Conservation (phyloP, 805 yeast species). For the Candida oleophila region DNA sequence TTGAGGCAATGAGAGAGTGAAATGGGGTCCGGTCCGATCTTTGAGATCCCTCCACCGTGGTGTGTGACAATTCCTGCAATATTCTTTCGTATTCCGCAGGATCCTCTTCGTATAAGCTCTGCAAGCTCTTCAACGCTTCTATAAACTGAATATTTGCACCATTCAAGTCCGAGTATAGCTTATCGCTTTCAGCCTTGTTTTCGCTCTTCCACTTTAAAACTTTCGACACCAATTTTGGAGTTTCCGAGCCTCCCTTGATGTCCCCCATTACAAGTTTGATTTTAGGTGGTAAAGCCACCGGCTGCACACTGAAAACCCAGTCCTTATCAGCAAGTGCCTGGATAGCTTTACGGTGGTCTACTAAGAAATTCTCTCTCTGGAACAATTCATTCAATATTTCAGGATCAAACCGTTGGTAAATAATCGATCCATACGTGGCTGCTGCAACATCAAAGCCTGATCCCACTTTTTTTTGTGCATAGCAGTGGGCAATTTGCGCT, state of each 20-base stretch:
- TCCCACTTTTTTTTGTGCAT: constrained; percentile 93
- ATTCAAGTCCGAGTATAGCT: constrained; percentile 57
- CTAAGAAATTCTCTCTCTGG: constrained; percentile 1
- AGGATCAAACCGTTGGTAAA: constrained; percentile 75
- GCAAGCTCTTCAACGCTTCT: constrained; percentile 42
- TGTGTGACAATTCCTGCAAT: not conserved
- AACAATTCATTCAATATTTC: constrained; percentile 40
- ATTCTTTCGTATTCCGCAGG: constrained; percentile 34
- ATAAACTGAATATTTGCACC: constrained; percentile 59
- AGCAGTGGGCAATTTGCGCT: constrained; percentile 87
- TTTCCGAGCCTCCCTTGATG: constrained; percentile 87
- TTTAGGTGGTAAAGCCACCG: constrained; percentile 65
- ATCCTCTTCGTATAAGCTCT: constrained; percentile 24
- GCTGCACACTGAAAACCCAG: constrained; percentile 62
- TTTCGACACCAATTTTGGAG: constrained; percentile 82
- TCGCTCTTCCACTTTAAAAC: constrained; percentile 68
- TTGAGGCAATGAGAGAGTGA: constrained; percentile 35
- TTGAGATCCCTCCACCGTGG: constrained; percentile 4
- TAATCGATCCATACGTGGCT: constrained; percentile 87
- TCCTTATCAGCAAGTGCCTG: constrained; percentile 38
- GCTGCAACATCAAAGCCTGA: constrained; percentile 98
- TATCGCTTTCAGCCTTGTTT: constrained; percentile 48
- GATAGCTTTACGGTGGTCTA: constrained; percentile 18
- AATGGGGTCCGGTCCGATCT: constrained; percentile 15
- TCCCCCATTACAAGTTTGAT: constrained; percentile 87